Evolutionary conservation across 805 yeast genomes (phyloP).

Genomic region (Ogataea philodendri): DNA sequence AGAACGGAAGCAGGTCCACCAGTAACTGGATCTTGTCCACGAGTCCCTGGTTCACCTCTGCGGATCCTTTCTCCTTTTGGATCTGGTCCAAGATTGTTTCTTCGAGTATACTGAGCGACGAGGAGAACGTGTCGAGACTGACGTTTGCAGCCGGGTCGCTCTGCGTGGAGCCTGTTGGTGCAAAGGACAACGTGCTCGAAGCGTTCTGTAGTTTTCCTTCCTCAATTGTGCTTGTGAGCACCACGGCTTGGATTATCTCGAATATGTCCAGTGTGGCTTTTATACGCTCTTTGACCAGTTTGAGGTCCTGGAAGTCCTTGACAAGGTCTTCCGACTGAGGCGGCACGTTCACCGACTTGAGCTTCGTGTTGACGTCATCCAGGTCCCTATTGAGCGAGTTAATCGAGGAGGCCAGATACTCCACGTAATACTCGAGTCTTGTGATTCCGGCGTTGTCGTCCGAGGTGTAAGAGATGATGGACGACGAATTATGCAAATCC

Average conservation of each 20-base stretch:
- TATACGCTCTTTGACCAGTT: constrained; percentile 45
- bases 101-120: constrained; percentile 44
- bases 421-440: constrained; percentile 64
- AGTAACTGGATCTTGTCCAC: constrained; percentile 46
- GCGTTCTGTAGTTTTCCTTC: constrained; percentile 11
- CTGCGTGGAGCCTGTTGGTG: constrained; percentile 13
- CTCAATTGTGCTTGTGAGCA: constrained; percentile 31
- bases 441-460: constrained; percentile 39
- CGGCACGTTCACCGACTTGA: constrained; percentile 15
- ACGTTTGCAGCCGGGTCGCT: constrained; percentile 14
- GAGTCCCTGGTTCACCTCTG: constrained; percentile 35
- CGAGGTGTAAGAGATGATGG: constrained; percentile 43
- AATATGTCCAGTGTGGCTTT: constrained; percentile 45
- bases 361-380: constrained; percentile 29
- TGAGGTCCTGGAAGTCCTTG: constrained; percentile 43
- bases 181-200: constrained; percentile 2
- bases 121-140: constrained; percentile 29
- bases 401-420: constrained; percentile 57
- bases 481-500: constrained; percentile 48
- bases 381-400: constrained; percentile 53
- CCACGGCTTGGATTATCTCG: constrained; percentile 42
- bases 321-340: constrained; percentile 24
- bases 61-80: constrained; percentile 27
- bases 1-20: constrained; percentile 48
- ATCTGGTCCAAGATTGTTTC: constrained; percentile 46